These are phyloP conservation scores for Nicotiana paniculata DNA, from an alignment of 257 asterid species.

Conservation along the genomic window DNA sequence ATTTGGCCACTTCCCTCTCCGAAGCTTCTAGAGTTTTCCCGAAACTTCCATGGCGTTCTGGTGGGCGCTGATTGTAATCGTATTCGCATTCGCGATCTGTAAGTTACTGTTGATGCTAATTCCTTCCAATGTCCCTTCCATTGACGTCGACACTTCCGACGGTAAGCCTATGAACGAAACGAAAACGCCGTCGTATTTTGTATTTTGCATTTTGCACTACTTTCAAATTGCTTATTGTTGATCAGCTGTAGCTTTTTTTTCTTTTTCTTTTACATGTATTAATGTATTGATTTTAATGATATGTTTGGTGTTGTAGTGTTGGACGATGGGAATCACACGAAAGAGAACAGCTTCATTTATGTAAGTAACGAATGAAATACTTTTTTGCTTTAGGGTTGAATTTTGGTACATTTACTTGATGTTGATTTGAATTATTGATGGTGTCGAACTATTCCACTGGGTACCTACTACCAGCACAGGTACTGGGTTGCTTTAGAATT, in stretches of 20 bases:
- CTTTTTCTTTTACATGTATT: not conserved
- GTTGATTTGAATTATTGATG: not conserved
- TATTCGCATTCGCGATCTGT: conserved; percentile 75
- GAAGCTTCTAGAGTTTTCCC: not conserved
- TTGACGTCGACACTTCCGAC: conserved; percentile 89
- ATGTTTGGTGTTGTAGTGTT: conserved; percentile 50
- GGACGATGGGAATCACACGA: conserved; percentile 76
- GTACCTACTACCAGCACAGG: too few relatives aligned
- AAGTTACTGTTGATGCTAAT: conserved; percentile 75
- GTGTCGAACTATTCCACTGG: not conserved
- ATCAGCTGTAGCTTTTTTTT: not conserved
- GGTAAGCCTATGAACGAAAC: conserved; percentile 26
- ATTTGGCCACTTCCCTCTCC: not conserved
- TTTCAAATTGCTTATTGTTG: not conserved
- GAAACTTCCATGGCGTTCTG: conserved; percentile 67
- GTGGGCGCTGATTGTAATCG: conserved; percentile 78
- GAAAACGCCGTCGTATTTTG: not conserved
- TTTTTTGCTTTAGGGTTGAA: not conserved
- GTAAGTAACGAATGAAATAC: conserved; percentile 36
- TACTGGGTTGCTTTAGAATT: not conserved
- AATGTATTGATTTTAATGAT: conserved; percentile 11
- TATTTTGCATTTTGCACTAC: not conserved
- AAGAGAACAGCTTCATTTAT: conserved; percentile 92
- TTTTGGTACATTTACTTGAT: not conserved
- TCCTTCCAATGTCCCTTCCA: conserved; percentile 87